Conservation (phyloP, 2,329 filamentous ascomycete species). For the Aureobasidium musti region DNA sequence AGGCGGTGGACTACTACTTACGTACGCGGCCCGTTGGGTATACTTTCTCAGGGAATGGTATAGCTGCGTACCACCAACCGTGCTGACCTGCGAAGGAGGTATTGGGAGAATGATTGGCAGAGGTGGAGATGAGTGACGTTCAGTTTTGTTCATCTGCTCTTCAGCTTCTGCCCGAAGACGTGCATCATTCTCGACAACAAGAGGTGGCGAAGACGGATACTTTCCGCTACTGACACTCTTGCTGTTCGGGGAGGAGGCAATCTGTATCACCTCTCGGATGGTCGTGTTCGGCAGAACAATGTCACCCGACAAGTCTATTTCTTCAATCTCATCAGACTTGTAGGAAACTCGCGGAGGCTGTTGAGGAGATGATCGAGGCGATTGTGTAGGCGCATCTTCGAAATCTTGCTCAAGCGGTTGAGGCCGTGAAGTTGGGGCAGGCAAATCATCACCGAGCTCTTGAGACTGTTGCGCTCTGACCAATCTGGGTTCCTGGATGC, state of each 20-base stretch:
- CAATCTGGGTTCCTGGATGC: background rate
- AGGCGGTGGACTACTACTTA: conserved; percentile 20
- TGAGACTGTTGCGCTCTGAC: background rate
- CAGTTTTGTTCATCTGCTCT: background rate
- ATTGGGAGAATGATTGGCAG: conserved; percentile 10
- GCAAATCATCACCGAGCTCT: conserved; percentile 13
- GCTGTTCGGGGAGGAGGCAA: conserved; percentile 20
- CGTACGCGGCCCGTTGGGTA: background rate
- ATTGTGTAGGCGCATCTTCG: conserved; percentile 13
- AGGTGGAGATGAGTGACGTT: conserved; percentile 13
- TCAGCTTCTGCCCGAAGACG: conserved; percentile 7
- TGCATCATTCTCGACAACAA: conserved; percentile 14
- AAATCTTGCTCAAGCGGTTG: background rate
- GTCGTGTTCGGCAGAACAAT: background rate
- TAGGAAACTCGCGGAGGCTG: background rate
- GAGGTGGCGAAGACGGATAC: conserved; percentile 29
- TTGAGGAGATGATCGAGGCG: background rate
- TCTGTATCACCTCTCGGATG: conserved; percentile 13
- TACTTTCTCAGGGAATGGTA: background rate
- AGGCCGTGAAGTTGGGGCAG: background rate
- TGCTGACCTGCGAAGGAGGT: conserved; percentile 27
- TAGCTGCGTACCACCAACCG: conserved; percentile 23
- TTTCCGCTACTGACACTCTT: conserved; percentile 28
- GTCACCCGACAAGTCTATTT: conserved; percentile 24
- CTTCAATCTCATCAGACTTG: conserved; percentile 15